Evolutionary conservation across 2,329 filamentous ascomycete genomes (phyloP).

Genomic region (Sporothrix pallida): DNA sequence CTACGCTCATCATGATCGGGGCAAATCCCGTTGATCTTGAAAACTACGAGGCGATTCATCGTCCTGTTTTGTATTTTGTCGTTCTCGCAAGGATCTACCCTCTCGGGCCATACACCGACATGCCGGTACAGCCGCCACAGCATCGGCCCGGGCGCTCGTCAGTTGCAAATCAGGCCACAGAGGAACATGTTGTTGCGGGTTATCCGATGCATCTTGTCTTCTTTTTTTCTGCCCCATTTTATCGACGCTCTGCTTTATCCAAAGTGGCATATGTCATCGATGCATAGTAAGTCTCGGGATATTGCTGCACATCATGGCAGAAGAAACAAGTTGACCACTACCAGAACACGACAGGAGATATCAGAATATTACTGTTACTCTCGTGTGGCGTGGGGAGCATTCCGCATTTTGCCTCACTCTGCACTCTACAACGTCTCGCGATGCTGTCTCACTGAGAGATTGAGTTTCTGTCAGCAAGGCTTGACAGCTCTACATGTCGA

Average conservation of each 20-base stretch:
- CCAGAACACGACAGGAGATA: not conserved
- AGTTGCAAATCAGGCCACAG: not conserved
- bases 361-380: not conserved
- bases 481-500: no score
- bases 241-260: not conserved
- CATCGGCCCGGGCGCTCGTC: slow-evolving; percentile 5
- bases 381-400: not conserved
- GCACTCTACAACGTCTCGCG: not conserved
- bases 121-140: not conserved
- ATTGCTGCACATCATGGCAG: slow-evolving; percentile 8
- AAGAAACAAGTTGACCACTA: not conserved
- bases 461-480: no score
- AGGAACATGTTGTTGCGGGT: not conserved
- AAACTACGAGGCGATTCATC: not conserved
- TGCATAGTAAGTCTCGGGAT: not conserved
- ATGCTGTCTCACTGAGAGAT: not conserved
- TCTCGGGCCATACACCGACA: slow-evolving; percentile 1
- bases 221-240: not conserved
- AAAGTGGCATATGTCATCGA: not conserved
- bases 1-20: not conserved
- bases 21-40: not conserved
- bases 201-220: not conserved
- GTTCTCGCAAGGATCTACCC: not conserved
- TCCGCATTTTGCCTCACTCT: not conserved
- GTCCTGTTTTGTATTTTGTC: not conserved